Conservation (phyloP, 2,329 filamentous ascomycete genomes). For the Monosporascus sp. region DNA sequence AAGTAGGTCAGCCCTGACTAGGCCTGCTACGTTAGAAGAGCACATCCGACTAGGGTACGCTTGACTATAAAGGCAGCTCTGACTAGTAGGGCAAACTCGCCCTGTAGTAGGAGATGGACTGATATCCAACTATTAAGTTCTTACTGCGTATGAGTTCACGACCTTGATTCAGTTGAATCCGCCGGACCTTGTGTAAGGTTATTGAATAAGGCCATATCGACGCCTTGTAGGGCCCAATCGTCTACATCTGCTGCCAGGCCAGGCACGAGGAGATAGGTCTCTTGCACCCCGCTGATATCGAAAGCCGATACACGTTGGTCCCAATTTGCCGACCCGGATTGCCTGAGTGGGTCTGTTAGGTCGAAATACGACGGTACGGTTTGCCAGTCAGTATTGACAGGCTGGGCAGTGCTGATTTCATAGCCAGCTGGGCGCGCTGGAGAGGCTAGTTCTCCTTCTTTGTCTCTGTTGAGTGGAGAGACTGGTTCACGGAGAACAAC, state of each 20-base stretch:
- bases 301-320: background rate
- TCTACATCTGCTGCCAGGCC: constrained; percentile 8
- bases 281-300: background rate
- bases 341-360: background rate
- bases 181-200: constrained; percentile 8
- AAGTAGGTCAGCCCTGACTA: too few species aligned
- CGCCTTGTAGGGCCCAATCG: constrained; percentile 22
- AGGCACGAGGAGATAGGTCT: constrained; percentile 5
- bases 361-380: constrained; percentile 4
- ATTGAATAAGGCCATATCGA: constrained; percentile 26
- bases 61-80: too few species aligned
- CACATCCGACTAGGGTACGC: too few species aligned
- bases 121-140: too few species aligned
- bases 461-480: background rate
- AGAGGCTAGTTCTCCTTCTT: background rate
- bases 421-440: constrained; percentile 2
- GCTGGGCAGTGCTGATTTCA: constrained; percentile 5
- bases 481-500: too few species aligned
- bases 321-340: background rate
- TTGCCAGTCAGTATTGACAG: constrained; percentile 11
- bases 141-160: background rate
- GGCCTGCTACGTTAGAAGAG: too few species aligned
- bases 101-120: too few species aligned
- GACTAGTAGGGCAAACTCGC: too few species aligned
- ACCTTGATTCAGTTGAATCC: background rate